Evolutionary conservation across 225 moss, liverwort and hornwort genomes (phyloP).

Genomic region (Pseudoscleropodium purum): DNA sequence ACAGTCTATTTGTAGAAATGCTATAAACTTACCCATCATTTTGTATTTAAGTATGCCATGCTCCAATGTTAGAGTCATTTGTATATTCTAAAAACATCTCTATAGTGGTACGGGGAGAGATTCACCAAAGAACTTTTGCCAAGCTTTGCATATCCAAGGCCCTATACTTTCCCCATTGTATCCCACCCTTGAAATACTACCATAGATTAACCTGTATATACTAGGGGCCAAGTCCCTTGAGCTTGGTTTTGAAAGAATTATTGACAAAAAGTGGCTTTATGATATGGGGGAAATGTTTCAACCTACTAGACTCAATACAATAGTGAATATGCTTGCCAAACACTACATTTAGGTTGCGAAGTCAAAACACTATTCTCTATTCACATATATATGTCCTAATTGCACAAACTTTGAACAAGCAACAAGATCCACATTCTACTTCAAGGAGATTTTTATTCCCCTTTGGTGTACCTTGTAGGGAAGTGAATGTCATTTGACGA

Average conservation of each 20-base stretch:
- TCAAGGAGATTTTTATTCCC: neutral
- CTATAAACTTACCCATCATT: neutral
- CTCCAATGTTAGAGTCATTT: neutral
- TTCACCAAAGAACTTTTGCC: accelerated
- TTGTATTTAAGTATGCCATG: accelerated
- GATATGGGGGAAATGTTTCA: neutral
- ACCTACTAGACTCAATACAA: neutral
- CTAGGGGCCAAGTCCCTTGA: accelerated
- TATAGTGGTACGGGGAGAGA: accelerated
- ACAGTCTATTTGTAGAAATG: accelerated
- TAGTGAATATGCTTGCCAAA: accelerated
- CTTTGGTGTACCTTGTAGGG: neutral
- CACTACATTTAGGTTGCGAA: neutral
- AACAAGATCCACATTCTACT: accelerated
- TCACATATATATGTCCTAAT: accelerated
- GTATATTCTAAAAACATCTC: neutral
- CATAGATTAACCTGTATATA: accelerated
- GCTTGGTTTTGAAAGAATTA: neutral
- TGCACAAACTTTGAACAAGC: neutral
- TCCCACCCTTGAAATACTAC: accelerated
- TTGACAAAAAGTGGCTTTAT: neutral
- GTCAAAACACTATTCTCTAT: neutral
- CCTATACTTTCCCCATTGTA: accelerated
- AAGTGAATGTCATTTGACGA: neutral
- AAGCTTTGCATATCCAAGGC: neutral